These are phyloP conservation scores for Umbelopsis ramanniana DNA, from an alignment of 192 early-diverging fungal species.

Conservation along the genomic window DNA sequence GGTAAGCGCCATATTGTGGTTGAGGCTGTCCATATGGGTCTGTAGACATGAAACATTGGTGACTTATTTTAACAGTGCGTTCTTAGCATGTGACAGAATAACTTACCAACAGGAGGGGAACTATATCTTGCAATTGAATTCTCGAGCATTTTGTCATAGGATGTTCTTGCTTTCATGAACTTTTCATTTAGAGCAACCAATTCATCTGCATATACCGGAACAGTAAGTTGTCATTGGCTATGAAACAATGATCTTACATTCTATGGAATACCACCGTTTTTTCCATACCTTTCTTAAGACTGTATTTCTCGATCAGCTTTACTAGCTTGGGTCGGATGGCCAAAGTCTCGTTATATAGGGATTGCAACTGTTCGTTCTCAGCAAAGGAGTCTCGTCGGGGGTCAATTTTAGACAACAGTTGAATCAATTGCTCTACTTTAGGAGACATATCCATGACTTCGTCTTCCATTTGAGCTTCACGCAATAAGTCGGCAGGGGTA, in stretches of 20 bases:
- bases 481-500: constrained; percentile 52
- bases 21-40: constrained; percentile 34
- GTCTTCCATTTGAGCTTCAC: constrained; percentile 65
- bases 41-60: background rate
- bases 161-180: constrained; percentile 68
- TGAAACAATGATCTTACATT: background rate
- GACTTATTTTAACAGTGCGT: background rate
- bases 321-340: constrained; percentile 87
- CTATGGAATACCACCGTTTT: constrained; percentile 7
- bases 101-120: constrained; percentile 33
- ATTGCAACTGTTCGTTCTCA: constrained; percentile 88
- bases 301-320: constrained; percentile 81
- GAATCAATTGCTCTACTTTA: constrained; percentile 80
- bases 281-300: constrained; percentile 76
- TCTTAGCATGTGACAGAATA: no score
- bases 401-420: constrained; percentile 76
- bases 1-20: constrained; percentile 25
- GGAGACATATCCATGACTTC: constrained; percentile 70
- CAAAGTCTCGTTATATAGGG: constrained; percentile 78
- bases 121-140: constrained; percentile 64
- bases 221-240: constrained; percentile 3
- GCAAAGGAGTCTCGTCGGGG: constrained; percentile 82
- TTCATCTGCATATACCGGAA: constrained; percentile 61
- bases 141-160: constrained; percentile 78
- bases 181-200: constrained; percentile 72